Evolutionary conservation across 1,139 yeast genomes (phyloP), one percentile per base, ranked within the genome.

Genomic region (Scheffersomyces parashehatae): DNA sequence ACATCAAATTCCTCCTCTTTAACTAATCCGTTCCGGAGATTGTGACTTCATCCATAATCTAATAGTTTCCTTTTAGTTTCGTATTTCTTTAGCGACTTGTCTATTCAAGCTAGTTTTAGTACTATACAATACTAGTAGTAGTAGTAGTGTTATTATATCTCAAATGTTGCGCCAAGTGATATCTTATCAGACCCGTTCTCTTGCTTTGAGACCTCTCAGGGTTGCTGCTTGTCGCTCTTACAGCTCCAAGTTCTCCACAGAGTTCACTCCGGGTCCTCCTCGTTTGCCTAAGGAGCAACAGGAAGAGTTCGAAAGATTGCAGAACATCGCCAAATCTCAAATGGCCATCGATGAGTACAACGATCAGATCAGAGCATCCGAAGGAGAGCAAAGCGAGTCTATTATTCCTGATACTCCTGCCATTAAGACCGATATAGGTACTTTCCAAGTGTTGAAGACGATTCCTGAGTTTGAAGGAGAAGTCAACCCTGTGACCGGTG

Each of bases 401-500:
- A 56, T 33, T 7, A 36, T 30, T 15, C 28, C 32, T 6, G 37
- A 35, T 8, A 35, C 34, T 4, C 31, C 42, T 5, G 38, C 38
- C 5, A 37, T 36, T 12, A 38, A 71, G 26, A 76, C 82, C 33
- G 88, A 83, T 50, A 77, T 83, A 37, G 88, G 88, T 2, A 73
- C 78, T 8, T 78, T 84, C 53, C 85, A 82, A 49, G 81, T 75
- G 52, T 77, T 84, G 62, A 82, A 85, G 63, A 85, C 90, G 4
- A 84, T 89, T 43, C 96, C 97, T 0, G 99, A 95, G 56, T 93
- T 93, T 59, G 97, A 91, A 65, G 99, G 99, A 1, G 93, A 91
- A 48, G 82, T 78, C 30, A 93, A 93, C 59, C 99, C 99, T 0
- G 77, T 75, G 46, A 91, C 98, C 1, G 99, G 99, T 2, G 99